A percentile compares a stretch with the other conserved stretches of the same genome.
Evolutionary conservation across 2,329 filamentous ascomycete genomes (phyloP).

Genomic region (Lecanosticta acicola): DNA sequence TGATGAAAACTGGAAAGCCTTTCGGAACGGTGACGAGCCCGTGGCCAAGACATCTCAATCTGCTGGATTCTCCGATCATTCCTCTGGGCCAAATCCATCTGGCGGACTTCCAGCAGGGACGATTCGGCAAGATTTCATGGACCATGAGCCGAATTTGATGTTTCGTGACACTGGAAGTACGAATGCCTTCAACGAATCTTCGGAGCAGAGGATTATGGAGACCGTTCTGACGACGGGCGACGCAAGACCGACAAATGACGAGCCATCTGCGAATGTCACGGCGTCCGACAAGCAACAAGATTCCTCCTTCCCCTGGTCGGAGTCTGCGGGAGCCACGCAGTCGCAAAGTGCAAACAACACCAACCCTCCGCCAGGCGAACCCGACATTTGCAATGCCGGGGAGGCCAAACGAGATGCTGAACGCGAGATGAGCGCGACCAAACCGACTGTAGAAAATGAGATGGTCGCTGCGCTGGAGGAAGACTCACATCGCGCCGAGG

Average conservation of each 20-base stretch:
- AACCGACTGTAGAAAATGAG: no score
- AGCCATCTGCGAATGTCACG: background rate
- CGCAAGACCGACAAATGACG: background rate
- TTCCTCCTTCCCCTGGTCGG: slow-evolving; percentile 26
- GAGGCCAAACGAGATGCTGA: no score
- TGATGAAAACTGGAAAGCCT: slow-evolving; percentile 10
- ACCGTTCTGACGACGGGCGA: slow-evolving; percentile 30
- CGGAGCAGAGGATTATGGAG: slow-evolving; percentile 38
- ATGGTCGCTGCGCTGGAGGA: background rate
- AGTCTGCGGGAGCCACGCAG: slow-evolving; percentile 12
- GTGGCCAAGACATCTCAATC: slow-evolving; percentile 12
- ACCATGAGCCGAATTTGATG: slow-evolving; percentile 37
- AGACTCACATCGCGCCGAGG: background rate
- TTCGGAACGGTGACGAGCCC: slow-evolving; percentile 11
- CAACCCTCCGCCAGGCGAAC: background rate
- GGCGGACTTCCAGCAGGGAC: slow-evolving; percentile 30
- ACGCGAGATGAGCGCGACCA: no score
- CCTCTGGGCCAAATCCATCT: slow-evolving; percentile 11
- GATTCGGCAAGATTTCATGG: slow-evolving; percentile 33
- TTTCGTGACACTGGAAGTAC: slow-evolving; percentile 41
- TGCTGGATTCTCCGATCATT: slow-evolving; percentile 20
- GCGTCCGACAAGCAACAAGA: slow-evolving; percentile 15
- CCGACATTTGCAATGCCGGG: background rate
- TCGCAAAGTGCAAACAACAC: slow-evolving; percentile 17
- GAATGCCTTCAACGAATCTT: slow-evolving; percentile 38